Evolutionary conservation across 371 early-diverging fungal genomes (phyloP), one percentile per base, ranked within the genome.

Genomic region (Parasitella parasitica): DNA sequence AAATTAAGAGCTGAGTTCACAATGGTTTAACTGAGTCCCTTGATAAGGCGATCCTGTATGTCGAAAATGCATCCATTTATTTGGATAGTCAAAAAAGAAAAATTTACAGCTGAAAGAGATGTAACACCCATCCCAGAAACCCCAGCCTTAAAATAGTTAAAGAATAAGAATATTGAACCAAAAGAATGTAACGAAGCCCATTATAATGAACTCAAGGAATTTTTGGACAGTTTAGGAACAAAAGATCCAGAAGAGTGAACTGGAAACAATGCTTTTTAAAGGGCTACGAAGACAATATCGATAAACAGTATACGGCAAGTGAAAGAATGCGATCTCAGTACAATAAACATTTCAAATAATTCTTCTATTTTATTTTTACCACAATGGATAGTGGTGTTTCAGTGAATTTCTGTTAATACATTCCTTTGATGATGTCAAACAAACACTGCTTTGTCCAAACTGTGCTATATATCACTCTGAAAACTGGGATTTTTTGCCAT

Each of bases 1-100:
- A 61, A 54, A 61, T 54, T 12, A 61, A 61, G 49, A 54, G 55
- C 46, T 61, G 48, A 48, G 54, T 54, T 48, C 49, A 61, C 41
- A 28, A 60, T 34, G 61, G 54, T 39, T 32, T 53, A 48, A 54
- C 48, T 54, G 55, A 34, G 36, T 36, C 49, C 46, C 54, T 54
- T 54, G 61, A 61, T 35, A 54, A 61, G 55, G 61, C 54, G 49
- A 43, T 54, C 46, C 55, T 61, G 54, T 61, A 61, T 54, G 11
- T 61, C 49, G 48, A 61, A 54, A 36, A 54, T 28, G 36, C 55
- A 24, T 61, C 49, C 26, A 48, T 54, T 36, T 61, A 54, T 48
- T 36, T 61, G 54, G 54, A 48, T 43, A 54, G 55, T 36, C 54
- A 60, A 54, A 60, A 52, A 60, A 59, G 59, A 59, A 59, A n/a